Evolutionary conservation across 2,329 filamentous ascomycete genomes (phyloP), one percentile per base, ranked within the genome.

Genomic region (Sarocladium strictum): DNA sequence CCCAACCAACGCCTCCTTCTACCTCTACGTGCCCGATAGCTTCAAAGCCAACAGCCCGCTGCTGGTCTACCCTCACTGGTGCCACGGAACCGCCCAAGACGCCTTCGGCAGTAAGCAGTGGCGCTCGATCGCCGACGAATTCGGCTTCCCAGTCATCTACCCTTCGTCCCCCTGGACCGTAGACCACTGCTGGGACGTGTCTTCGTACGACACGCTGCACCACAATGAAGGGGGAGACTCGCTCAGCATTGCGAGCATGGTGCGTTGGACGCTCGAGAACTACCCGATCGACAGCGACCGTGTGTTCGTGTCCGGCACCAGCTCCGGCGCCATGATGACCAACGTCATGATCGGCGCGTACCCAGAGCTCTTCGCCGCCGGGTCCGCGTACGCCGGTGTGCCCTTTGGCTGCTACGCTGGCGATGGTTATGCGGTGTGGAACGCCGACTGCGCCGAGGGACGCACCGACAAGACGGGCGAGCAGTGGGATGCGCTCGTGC

Each of bases 151-250:
- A 55, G 64, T 67, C 53, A 72, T 73, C 60, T 74, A 73, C 59
- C 72, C 72, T 1, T 66, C 65, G 57, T 67, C 58, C 49, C 69
- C 69, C 17, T 69, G 68, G 57, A 61, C 59, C n/a, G 67, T 63
- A 14, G 71, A 72, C 58, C 70, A 68, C 59, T 84, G 81, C 67
- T 84, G 81, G 80, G 81, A 84, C 56, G 78, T 84, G 2, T 78
- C 77, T 4, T 80, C 76, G 10, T 65, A 67, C 32, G 65, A 72
- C 10, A 74, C 76, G 0, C 68, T 81, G 1, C 69, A 70, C 2
- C 77, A 80, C 61, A 68, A 76, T 53, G 76, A 69, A 24, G 77
- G 78, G 21, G 76, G 77, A 23, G 77, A 80, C 62, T 75, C 71
- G 17, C 70, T 74, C n/a, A 71, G 72, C 3, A 78, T 80, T 58